A percentile compares a stretch with the other conserved stretches of the same genome.
phyloP scores from a whole-genome alignment of 192 early-diverging fungal genomes.

The Geranomyces michiganensis region DNA sequence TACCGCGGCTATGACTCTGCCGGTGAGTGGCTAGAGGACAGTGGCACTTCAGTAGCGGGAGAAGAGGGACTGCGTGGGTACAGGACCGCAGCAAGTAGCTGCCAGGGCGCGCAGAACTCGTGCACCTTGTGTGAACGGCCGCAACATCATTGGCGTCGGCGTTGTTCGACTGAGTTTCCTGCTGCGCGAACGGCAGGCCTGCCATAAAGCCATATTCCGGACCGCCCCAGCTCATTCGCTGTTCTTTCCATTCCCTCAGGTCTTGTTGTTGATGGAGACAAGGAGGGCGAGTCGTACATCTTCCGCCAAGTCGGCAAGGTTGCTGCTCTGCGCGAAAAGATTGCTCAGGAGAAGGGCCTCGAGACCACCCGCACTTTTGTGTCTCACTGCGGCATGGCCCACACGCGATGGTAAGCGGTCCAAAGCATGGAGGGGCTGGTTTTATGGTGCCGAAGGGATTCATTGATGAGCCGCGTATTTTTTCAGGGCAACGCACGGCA shows the following conservation, averaged over 20 bases:
- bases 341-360: conserved; percentile 50
- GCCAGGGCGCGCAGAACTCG: too few relatives aligned
- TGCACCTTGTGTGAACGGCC: too few relatives aligned
- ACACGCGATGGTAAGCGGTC: conserved; percentile 57
- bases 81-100: too few relatives aligned
- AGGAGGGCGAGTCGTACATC: conserved; percentile 60
- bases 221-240: not conserved
- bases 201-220: too few relatives aligned
- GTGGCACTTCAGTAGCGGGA: too few relatives aligned
- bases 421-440: too few relatives aligned
- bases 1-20: conserved; percentile 68
- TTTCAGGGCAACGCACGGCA: conserved; percentile 65
- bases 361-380: conserved; percentile 62
- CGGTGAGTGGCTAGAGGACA: conserved; percentile 34
- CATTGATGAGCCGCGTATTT: not conserved
- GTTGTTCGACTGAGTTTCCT: too few relatives aligned
- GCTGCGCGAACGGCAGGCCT: too few relatives aligned
- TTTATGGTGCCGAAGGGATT: too few relatives aligned
- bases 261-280: conserved; percentile 61
- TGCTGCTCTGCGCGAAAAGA: conserved; percentile 52
- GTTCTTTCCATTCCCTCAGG: conserved; percentile 4
- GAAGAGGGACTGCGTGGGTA: too few relatives aligned
- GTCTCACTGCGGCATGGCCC: conserved; percentile 59
- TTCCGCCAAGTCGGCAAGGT: conserved; percentile 63
- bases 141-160: too few relatives aligned